Percentiles rank a stretch among this genome's conserved stretches.
Evolutionary conservation across 345 rosid genomes (phyloP).

Genomic region (Brassica carinata): DNA sequence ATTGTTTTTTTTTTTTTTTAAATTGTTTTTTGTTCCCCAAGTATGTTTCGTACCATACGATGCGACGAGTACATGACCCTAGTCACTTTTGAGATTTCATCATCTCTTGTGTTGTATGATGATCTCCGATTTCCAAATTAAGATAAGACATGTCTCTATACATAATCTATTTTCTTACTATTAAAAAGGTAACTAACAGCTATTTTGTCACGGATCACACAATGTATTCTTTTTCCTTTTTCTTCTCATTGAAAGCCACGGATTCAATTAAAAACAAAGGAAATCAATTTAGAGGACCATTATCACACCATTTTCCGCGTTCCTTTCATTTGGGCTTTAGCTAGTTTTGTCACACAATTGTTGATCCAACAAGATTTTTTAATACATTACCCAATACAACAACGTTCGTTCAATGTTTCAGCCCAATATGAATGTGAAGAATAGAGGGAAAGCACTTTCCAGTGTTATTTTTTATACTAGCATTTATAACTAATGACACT

Average conservation of each 20-base stretch:
- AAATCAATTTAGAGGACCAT: neutral
- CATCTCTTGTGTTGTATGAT: too few species aligned
- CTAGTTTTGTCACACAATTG: neutral
- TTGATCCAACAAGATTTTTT: neutral
- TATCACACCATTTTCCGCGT: neutral
- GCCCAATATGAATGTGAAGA: neutral
- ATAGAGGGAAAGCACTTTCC: neutral
- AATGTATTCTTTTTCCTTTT: too few species aligned
- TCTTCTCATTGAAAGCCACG: too few species aligned
- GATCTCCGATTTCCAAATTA: too few species aligned
- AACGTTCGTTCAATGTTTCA: neutral
- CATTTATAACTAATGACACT: conserved; percentile 1
- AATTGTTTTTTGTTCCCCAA: neutral
- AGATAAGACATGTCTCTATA: too few species aligned
- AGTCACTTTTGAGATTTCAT: too few species aligned
- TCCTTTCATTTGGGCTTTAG: conserved; percentile 6
- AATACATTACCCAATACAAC: neutral
- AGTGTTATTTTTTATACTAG: neutral
- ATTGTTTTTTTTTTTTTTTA: neutral
- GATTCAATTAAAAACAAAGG: too few species aligned
- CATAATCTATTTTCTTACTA: too few species aligned
- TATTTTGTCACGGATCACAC: too few species aligned
- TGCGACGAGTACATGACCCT: too few species aligned
- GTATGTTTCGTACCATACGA: too few species aligned
- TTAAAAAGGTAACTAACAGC: too few species aligned